A percentile compares a stretch with the other conserved stretches of the same genome.
Conservation (phyloP, 2,329 filamentous ascomycete species). For the Ceratocystis alfenasii region DNA sequence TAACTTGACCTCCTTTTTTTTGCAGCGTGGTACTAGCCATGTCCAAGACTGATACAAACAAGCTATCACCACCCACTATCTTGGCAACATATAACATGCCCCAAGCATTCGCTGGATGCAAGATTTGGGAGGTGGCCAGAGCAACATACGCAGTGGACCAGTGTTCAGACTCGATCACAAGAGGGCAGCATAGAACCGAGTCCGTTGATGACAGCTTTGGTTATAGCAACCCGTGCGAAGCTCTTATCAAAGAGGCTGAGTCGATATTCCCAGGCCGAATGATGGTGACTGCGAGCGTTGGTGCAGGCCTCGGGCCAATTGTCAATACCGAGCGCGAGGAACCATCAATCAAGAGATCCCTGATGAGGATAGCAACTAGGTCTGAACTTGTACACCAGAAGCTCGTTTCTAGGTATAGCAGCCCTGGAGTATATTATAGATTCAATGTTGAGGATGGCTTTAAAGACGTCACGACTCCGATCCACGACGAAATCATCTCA, state of each 20-base stretch:
- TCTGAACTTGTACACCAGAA: background rate
- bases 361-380: background rate
- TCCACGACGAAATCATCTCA: constrained; percentile 26
- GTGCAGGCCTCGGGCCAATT: constrained; percentile 26
- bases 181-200: constrained; percentile 26
- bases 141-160: constrained; percentile 27
- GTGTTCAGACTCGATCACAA: constrained; percentile 27
- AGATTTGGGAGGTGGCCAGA: constrained; percentile 28
- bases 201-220: constrained; percentile 28
- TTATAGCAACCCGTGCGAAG: constrained; percentile 28
- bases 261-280: constrained; percentile 24
- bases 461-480: constrained; percentile 25
- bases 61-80: constrained; percentile 23
- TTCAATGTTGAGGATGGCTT: constrained; percentile 28
- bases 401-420: constrained; percentile 23
- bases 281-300: constrained; percentile 25
- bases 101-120: constrained; percentile 23
- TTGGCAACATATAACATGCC: constrained; percentile 27
- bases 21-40: background rate
- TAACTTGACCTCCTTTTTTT: background rate
- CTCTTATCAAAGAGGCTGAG: constrained; percentile 27
- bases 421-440: constrained; percentile 24
- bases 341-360: background rate
- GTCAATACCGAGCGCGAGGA: constrained; percentile 22
- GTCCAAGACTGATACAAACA: constrained; percentile 14